Conservation (phyloP, 495 filamentous ascomycete species). For the Penicillium arizonense region DNA sequence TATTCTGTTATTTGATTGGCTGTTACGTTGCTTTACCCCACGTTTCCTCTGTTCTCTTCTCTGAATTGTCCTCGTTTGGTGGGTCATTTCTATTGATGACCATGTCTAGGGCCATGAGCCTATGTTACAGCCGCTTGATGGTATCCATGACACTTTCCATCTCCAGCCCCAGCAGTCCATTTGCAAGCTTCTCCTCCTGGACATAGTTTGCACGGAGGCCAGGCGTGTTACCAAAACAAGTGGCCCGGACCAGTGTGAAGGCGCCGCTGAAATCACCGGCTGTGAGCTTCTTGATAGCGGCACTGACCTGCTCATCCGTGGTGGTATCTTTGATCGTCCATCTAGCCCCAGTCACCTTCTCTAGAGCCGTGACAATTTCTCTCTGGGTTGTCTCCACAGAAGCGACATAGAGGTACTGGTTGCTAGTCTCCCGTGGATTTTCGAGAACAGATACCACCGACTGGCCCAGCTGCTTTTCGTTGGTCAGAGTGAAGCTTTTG, state of each 20-base stretch:
- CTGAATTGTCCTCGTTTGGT: too few relatives aligned
- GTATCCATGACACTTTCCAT: slow-evolving; percentile 29
- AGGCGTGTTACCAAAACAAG: slow-evolving; percentile 22
- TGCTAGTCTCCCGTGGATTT: slow-evolving; percentile 39
- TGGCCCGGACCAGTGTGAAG: slow-evolving; percentile 26
- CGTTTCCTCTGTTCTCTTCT: too few relatives aligned
- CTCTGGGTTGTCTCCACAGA: slow-evolving; percentile 44
- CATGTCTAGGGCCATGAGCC: too few relatives aligned
- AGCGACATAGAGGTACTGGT: slow-evolving; percentile 47
- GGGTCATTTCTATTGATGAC: too few relatives aligned
- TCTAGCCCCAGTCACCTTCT: slow-evolving; percentile 38
- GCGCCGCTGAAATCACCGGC: slow-evolving; percentile 37
- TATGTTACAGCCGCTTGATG: slow-evolving; percentile 16
- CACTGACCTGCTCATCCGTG: slow-evolving; percentile 23
- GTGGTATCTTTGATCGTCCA: slow-evolving; percentile 38
- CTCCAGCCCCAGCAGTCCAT: slow-evolving; percentile 29
- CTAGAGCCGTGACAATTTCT: slow-evolving; percentile 43
- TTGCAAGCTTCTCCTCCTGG: slow-evolving; percentile 24
- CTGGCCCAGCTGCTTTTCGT: slow-evolving; percentile 34
- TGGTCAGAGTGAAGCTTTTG: slow-evolving; percentile 36
- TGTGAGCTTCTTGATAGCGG: slow-evolving; percentile 28
- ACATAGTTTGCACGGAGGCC: slow-evolving; percentile 30
- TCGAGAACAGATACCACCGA: slow-evolving; percentile 40
- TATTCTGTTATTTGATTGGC: too few relatives aligned
- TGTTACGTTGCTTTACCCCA: too few relatives aligned